Conservation (phyloP, 768 basidiomycete species). For the Tricholomella constricta region DNA sequence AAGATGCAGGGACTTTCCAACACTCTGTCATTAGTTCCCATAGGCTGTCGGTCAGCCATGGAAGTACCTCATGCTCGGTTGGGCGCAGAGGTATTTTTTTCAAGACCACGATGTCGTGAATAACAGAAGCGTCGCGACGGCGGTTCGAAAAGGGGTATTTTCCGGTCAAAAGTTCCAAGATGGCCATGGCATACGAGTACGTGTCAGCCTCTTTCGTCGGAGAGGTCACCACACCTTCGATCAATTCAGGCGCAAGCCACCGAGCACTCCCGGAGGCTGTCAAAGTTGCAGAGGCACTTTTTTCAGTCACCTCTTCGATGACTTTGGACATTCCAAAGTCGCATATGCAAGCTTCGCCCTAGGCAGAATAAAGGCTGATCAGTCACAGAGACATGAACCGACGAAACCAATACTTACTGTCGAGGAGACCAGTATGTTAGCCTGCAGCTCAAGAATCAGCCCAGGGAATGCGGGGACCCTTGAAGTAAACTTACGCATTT, state of each 20-base stretch:
- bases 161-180: conserved; percentile 58
- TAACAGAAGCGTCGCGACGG: conserved; percentile 51
- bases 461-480: background rate
- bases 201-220: conserved; percentile 53
- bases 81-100: conserved; percentile 47
- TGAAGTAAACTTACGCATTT: conserved; percentile 52
- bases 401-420: conserved; percentile 32
- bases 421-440: conserved; percentile 59
- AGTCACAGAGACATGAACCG: no score
- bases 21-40: conserved; percentile 50
- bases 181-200: conserved; percentile 63
- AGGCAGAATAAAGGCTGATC: background rate
- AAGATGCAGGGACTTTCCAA: conserved; percentile 42
- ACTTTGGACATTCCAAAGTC: conserved; percentile 69
- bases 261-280: conserved; percentile 52
- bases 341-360: conserved; percentile 59
- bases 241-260: conserved; percentile 65
- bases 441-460: conserved; percentile 1
- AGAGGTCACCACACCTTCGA: conserved; percentile 40
- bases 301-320: conserved; percentile 58
- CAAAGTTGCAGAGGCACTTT: conserved; percentile 44
- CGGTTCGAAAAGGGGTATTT: conserved; percentile 53
- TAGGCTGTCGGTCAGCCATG: conserved; percentile 47
- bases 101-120: conserved; percentile 42
- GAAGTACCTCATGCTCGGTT: conserved; percentile 26